Base-by-base conservation (phyloP, 345 rosid species). In the Brassica incana region DNA sequence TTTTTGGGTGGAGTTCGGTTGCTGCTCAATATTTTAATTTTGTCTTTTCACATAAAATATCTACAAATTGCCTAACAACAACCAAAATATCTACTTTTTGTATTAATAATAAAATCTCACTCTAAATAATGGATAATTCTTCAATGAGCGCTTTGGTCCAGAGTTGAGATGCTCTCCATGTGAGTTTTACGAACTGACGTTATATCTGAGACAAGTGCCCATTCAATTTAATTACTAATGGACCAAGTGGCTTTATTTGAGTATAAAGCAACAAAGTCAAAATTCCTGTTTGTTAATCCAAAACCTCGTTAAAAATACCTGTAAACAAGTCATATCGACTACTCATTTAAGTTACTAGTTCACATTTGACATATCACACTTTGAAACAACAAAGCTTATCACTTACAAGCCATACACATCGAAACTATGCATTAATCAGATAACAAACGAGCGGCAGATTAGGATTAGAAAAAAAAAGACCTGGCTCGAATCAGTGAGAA, bases 81-180 rank as follows among this genome's bases (percentile, higher is more conserved):
- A 66, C 52, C 30, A 14, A 50, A 64, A 64, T 32, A 64, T 64
- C 68, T 32, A 32, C 68, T 12, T 36, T 62, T 4, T 35, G 36
- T 61, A 12, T 52, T 27, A 62, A 12, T 27, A 61, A 61, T 27
- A 8, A 10, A 60, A 25, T 1, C 27, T 23, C 2, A 23, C 33
- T 9, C 25, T 2, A 23, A 10, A 10, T 23, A 15, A 52, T 59
- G 61, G 61, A 5, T 7, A 16, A 23, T 59, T 10, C n/a, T 60
- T 25, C n/a, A 60, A 1, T 60, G 11, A 60, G 64, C 32, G 30
- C 64, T 65, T 32, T 65, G 35, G 50, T 52, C 36, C 78, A 54
- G 27, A 54, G 78, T 25, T 54, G 65, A 66, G 36, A 72, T 6
- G 66, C 66, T 33, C 72, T 67, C 73, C 59, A 76, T 73, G 79